Evolutionary conservation across 2,329 filamentous ascomycete genomes (phyloP), one percentile per base, ranked within the genome.

Genomic region (Penicillium aurantiogriseum): DNA sequence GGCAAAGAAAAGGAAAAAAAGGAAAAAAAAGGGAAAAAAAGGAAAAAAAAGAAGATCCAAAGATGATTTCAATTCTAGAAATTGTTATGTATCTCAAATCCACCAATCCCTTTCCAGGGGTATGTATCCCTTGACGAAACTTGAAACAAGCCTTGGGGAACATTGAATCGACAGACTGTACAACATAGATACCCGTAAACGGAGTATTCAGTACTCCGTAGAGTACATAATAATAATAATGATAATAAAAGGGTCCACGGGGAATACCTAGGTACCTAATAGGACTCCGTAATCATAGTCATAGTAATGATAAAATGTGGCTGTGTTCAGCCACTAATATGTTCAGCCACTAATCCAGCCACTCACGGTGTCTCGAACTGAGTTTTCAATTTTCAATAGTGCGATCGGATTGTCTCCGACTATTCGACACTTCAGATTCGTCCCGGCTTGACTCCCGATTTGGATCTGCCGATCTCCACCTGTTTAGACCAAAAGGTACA

Each of bases 371-470:
- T 10, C 48, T n/a, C 29, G 0, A 13, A 29, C 13, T 11, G 21
- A 47, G 45, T 47, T 47, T 47, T 23, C 5, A 3, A 23, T 7
- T 36, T 54, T 61, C 61, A 59, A 63, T 63, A 63, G 61, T 57
- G 56, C 54, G 59, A 56, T 59, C 58, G 56, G 51, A n/a, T 51
- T 29, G 39, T 40, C 19, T 47, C 19, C 17, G 27, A 27, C 19
- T 56, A 33, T 44, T 44, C 42, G 3, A 52, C 40, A 25, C 45
- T 46, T 56, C 42, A 48, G 45, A 36, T 49, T 46, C 21, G 27
- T 38, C 25, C 50, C 39, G 40, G 19, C 23, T 19, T 17, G 27
- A 23, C 19, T 7, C 51, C 19, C 36, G 44, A 38, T 42, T 38
- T n/a, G 38, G 51, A 51, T 42, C 17, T n/a, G 23, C 10, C 23